A percentile compares a stretch with the other conserved stretches of the same genome.
phyloP scores from a whole-genome alignment of 2,329 filamentous ascomycete species.

The Hypoxylon sp. region DNA sequence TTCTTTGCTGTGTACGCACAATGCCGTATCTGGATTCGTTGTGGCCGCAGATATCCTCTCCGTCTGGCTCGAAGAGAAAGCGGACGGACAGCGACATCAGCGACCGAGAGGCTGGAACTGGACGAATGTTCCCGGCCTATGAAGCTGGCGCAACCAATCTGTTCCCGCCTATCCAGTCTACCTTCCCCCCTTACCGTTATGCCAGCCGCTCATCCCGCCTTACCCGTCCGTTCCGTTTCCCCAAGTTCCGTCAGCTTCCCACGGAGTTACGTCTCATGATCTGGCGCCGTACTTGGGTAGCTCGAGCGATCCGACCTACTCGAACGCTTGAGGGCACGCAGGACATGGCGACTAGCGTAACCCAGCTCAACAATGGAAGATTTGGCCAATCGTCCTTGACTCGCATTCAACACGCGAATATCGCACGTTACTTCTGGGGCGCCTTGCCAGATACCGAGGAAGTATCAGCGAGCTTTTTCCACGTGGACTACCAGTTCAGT shows the following conservation, averaged over 20 bases:
- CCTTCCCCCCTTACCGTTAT: too few species aligned
- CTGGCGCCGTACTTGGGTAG: conserved; percentile 6
- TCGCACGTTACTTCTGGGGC: not conserved
- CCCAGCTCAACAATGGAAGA: not conserved
- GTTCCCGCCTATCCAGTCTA: too few species aligned
- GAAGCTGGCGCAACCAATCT: too few species aligned
- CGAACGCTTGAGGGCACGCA: not conserved
- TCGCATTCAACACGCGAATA: not conserved
- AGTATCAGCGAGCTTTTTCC: not conserved
- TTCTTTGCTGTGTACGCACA: too few species aligned
- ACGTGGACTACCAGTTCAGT: not conserved
- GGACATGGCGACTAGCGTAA: not conserved
- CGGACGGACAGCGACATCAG: too few species aligned
- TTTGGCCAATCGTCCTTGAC: not conserved
- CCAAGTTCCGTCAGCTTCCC: conserved; percentile 20
- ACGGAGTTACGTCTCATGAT: conserved; percentile 25
- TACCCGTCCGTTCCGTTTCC: not conserved
- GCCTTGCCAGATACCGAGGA: not conserved
- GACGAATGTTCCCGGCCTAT: too few species aligned
- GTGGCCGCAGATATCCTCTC: too few species aligned
- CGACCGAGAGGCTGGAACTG: too few species aligned
- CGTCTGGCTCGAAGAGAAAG: too few species aligned
- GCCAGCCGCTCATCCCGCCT: too few species aligned
- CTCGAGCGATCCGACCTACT: not conserved
- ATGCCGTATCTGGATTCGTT: too few species aligned